Evolutionary conservation across 2,329 filamentous ascomycete genomes (phyloP), one percentile per base, ranked within the genome.

Genomic region (Microascus cirrosus): DNA sequence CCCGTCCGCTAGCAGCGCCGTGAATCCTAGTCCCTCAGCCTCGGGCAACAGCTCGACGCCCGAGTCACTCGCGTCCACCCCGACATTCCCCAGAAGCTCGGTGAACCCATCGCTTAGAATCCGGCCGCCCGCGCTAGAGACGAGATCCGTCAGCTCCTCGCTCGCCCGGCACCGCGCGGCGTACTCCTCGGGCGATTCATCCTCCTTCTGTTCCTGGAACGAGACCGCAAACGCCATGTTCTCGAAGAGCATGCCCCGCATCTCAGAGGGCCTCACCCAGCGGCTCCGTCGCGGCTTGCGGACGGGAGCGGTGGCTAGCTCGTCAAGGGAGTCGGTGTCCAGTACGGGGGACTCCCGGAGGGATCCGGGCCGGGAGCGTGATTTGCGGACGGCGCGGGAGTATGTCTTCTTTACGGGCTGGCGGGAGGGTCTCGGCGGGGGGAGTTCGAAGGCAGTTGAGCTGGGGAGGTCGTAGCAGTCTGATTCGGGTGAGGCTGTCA

Each of bases 171-270:
- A 71, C 70, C 69, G 71, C 50, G 69, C 65, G 2, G 65, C 66
- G 53, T 68, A 71, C 10, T 83, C 82, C 20, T 83, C 78, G 10
- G 73, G 73, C 18, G 77, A 78, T 56, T 83, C 77, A 1, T 80
- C 77, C 2, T 76, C 74, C 48, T 74, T 72, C 32, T 71, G 72
- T 0, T 72, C 70, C 63, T 78, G 77, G 61, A 90, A 89, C 0
- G 90, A 93, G 12, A 96, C 80, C 0, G 91, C 91, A 70, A 97
- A 96, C 0, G 83, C 84, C 91, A 96, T 96, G 50, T 85, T 84
- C 1, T 80, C 73, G 65, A 97, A 96, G 0, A 95, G 53, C 2
- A 18, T 24, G 35, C 35, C 54, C 12, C 22, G 5, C 45, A 8
- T 4, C 28, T 4, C 4, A 32, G 28, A 32, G 4, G 28, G 28